Base-by-base conservation (phyloP, 2,329 filamentous ascomycete genomes). In the Fusarium irregulare region DNA sequence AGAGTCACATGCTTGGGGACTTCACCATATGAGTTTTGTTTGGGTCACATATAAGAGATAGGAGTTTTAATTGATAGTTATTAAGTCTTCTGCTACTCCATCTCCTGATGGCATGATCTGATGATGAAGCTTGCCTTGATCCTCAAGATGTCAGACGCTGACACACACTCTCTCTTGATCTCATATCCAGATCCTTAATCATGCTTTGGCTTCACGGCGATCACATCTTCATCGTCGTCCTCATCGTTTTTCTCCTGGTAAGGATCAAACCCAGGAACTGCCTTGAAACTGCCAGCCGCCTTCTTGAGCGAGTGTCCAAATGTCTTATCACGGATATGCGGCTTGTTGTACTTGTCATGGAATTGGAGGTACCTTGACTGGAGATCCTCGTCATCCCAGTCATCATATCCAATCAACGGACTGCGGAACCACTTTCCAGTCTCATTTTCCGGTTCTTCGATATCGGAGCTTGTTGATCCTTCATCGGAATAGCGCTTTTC, bases 221-320 rank as follows among this genome's bases (percentile, higher is more conserved):
- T 10, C 18, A n/a, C 34, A n/a, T 12, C 10, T 3, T 37, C 34
- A 11, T 37, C 18, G 18, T 37, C 34, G 18, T 51, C 30, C 2
- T 40, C 30, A 4, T 37, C 48, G 10, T 51, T 18, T 0, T 1
- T 27, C 18, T 18, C 23, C 10, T 53, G 49, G 4, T 18, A 56
- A 20, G 53, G 53, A 21, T 56, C 20, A 20, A 56, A 56, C 7
- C 18, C 41, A 3, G 41, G 41, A 32, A 56, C 40, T 25, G 44
- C n/a, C 10, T 12, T 41, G 10, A 20, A 20, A 27, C n/a, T 56
- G 20, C 53, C 41, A 13, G 41, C 53, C 9, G 53, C 53, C 27
- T 56, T 56, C 21, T 56, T 21, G 7, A 56, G 21, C 3, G 53
- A 21, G 18, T 20, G n/a, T 10, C 28, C 41, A 20, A 56, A 56